Conservation (phyloP, 139 green algal genomes). For the Ettlia oleoabundans region DNA sequence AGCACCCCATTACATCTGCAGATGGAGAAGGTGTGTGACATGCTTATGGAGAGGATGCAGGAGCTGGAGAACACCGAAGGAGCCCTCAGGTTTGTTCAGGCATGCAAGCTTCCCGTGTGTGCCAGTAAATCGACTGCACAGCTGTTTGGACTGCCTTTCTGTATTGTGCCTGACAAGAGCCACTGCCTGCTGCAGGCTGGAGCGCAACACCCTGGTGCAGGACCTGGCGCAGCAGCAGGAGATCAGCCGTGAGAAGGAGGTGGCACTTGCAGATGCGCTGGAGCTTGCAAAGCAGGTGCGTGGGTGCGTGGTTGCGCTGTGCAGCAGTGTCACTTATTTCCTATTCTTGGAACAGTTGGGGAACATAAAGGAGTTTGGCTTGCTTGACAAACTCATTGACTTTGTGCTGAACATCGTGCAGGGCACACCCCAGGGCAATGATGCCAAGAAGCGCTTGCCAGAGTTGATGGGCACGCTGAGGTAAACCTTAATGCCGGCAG, state of each 20-base stretch:
- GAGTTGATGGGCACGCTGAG: slow-evolving; percentile 37
- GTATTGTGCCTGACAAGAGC: no score
- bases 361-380: no score
- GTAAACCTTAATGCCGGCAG: slow-evolving; percentile 1
- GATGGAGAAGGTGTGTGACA: slow-evolving; percentile 22
- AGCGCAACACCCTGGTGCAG: slow-evolving; percentile 10
- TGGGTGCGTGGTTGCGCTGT: background rate
- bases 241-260: slow-evolving; percentile 11
- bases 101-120: no score
- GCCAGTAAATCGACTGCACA: no score
- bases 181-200: background rate
- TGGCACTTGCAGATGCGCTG: slow-evolving; percentile 21
- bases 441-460: slow-evolving; percentile 40
- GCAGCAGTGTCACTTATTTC: no score
- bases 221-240: background rate
- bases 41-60: slow-evolving; percentile 7
- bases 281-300: slow-evolving; percentile 13
- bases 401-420: background rate
- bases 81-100: slow-evolving; percentile 3
- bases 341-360: no score
- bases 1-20: background rate
- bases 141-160: no score
- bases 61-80: slow-evolving; percentile 14
- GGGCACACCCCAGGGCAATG: slow-evolving; percentile 39
- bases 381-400: no score